A percentile compares a stretch with the other conserved stretches of the same genome.
These are phyloP conservation scores for Vickermania spadyakhi DNA, from an alignment of 208 protist genomes.

Conservation along the genomic window DNA sequence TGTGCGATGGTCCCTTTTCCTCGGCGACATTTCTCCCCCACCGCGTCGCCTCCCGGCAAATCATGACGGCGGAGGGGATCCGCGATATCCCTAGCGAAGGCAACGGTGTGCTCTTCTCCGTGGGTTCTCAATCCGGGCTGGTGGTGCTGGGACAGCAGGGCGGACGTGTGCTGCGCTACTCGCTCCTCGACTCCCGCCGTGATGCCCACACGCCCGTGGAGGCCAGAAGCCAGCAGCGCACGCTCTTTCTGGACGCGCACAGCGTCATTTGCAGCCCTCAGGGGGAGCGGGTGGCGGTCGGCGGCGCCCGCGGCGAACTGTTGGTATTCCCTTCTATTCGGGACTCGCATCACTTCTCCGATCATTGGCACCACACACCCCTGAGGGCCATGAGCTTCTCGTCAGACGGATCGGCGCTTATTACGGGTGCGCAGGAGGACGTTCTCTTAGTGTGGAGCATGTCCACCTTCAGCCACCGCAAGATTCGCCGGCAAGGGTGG, in stretches of 20 bases:
- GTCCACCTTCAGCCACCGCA: slow-evolving; percentile 44
- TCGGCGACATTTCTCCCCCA: slow-evolving; percentile 31
- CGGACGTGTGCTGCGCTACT: slow-evolving; percentile 45
- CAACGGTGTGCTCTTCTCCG: slow-evolving; percentile 29
- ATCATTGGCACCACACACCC: slow-evolving; percentile 87
- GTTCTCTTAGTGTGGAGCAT: slow-evolving; percentile 67
- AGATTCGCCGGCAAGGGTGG: slow-evolving; percentile 23
- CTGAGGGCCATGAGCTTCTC: slow-evolving; percentile 61
- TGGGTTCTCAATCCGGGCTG: slow-evolving; percentile 45
- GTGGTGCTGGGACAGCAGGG: slow-evolving; percentile 41
- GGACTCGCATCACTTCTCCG: slow-evolving; percentile 61
- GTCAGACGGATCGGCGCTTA: slow-evolving; percentile 62
- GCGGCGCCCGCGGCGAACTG: slow-evolving; percentile 67
- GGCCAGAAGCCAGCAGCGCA: slow-evolving; percentile 1
- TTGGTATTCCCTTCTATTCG: slow-evolving; percentile 45
- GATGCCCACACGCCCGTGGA: slow-evolving; percentile 8
- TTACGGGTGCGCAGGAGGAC: slow-evolving; percentile 55
- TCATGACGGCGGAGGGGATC: background rate
- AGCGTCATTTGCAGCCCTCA: slow-evolving; percentile 50
- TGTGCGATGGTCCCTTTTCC: slow-evolving; percentile 26
- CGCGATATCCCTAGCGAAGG: slow-evolving; percentile 7
- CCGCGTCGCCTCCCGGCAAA: slow-evolving; percentile 15
- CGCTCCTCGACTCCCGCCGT: slow-evolving; percentile 7
- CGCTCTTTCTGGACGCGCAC: slow-evolving; percentile 36
- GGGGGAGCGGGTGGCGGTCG: slow-evolving; percentile 36